These are phyloP conservation scores for Leishmania lainsoni DNA, from an alignment of 208 protist species.

Conservation along the genomic window DNA sequence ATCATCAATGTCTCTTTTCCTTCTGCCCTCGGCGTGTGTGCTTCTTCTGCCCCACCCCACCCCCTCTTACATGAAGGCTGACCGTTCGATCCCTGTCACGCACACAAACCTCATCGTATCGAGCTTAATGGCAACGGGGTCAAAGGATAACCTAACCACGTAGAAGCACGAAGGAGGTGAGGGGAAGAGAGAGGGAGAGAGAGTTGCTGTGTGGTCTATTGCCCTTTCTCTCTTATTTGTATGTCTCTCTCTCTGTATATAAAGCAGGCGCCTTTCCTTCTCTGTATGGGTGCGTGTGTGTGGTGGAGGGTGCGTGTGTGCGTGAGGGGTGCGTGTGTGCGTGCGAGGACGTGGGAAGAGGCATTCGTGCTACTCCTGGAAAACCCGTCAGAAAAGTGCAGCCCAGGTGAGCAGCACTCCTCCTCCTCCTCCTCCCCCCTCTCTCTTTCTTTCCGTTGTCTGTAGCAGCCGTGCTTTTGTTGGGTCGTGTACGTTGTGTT, in stretches of 20 bases:
- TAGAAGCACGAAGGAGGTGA: background rate
- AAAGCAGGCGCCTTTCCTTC: too few relatives aligned
- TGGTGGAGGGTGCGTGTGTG: too few relatives aligned
- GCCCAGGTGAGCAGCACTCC: background rate
- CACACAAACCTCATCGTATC: background rate
- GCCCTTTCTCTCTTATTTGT: background rate
- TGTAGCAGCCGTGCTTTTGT: too few relatives aligned
- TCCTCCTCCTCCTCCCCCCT: too few relatives aligned
- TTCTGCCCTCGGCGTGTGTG: background rate
- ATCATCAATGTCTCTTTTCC: background rate
- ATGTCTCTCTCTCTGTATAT: background rate
- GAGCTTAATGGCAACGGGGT: background rate
- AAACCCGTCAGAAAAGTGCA: too few relatives aligned
- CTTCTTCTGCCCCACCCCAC: background rate
- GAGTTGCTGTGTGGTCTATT: background rate
- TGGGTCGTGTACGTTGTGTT: too few relatives aligned
- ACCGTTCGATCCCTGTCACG: too few relatives aligned
- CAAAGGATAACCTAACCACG: background rate
- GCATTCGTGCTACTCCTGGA: too few relatives aligned
- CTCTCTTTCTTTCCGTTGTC: background rate
- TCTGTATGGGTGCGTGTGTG: too few relatives aligned
- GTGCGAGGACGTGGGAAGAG: too few relatives aligned
- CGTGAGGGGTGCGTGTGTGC: too few relatives aligned
- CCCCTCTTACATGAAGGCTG: too few relatives aligned
- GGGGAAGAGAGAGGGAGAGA: background rate